Conservation (phyloP, 129 eudicot genomes). For the Lactuca saligna region DNA sequence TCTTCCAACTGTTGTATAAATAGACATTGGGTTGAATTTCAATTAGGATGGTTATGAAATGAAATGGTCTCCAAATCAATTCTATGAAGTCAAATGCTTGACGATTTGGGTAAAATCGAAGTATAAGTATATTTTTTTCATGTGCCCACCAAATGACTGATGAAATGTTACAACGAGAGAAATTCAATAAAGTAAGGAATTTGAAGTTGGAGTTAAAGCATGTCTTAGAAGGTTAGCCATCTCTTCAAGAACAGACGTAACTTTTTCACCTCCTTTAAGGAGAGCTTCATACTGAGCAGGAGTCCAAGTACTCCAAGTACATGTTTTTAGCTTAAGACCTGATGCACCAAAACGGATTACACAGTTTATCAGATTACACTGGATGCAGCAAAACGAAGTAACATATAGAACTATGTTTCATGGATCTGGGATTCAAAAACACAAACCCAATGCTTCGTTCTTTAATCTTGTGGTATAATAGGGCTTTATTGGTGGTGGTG, state of each 20-base stretch:
- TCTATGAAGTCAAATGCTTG: neutral
- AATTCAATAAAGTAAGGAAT: neutral
- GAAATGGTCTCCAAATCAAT: neutral
- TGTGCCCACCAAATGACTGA: constrained; percentile 32
- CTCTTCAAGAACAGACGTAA: constrained; percentile 91
- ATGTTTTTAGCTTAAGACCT: no score
- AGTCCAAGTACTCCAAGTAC: constrained; percentile 25
- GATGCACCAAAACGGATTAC: no score
- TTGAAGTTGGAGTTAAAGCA: neutral
- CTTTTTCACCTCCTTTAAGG: constrained; percentile 94
- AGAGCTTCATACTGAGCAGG: constrained; percentile 64
- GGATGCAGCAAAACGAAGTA: no score
- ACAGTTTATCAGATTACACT: no score
- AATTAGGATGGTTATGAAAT: neutral
- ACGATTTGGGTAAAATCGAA: neutral
- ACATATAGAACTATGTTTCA: no score
- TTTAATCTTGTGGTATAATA: no score
- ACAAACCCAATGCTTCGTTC: no score
- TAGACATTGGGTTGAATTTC: neutral
- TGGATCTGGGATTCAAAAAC: no score
- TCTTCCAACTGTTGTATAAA: constrained; percentile 68
- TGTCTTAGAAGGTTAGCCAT: constrained; percentile 80
- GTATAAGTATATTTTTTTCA: neutral
- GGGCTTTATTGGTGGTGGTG: no score
- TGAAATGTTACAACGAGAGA: constrained; percentile 20